These are phyloP conservation scores for Mortierella sp. DNA, from an alignment of 371 early-diverging fungal species.

Conservation along the genomic window DNA sequence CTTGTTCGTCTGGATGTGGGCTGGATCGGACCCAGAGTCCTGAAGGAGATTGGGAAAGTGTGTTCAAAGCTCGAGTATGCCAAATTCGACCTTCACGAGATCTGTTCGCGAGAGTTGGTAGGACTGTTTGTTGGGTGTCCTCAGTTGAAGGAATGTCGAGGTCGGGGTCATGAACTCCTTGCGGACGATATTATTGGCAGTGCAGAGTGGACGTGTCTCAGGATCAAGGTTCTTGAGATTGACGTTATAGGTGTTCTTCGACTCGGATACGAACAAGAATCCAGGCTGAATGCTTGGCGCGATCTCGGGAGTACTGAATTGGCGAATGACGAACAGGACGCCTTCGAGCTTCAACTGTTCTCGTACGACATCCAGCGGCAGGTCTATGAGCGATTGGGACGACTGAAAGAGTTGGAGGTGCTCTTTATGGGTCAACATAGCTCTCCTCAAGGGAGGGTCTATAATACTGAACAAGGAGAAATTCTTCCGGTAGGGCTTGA, in stretches of 20 bases:
- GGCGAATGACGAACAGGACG: neutral
- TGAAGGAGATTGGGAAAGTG: neutral
- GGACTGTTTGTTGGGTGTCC: neutral
- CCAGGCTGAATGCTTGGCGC: neutral
- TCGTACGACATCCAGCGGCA: neutral
- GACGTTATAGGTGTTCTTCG: neutral
- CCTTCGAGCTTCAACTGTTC: neutral
- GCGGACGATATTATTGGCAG: neutral
- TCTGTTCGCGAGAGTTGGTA: neutral
- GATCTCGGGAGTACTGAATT: neutral
- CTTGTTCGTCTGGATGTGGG: neutral
- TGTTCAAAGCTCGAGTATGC: neutral
- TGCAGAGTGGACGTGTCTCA: neutral
- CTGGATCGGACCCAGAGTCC: neutral
- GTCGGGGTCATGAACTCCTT: neutral
- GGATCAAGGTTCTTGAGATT: neutral
- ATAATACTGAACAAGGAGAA: neutral
- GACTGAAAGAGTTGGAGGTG: constrained; percentile 20
- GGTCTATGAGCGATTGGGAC: neutral
- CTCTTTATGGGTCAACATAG: neutral
- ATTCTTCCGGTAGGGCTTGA: neutral
- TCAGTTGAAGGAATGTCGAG: neutral
- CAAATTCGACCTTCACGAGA: neutral
- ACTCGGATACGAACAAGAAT: neutral
- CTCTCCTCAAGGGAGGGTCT: neutral